A percentile compares a stretch with the other conserved stretches of the same genome.
Conservation (phyloP, 2,329 filamentous ascomycete genomes). For the Byssothecium circinans region DNA sequence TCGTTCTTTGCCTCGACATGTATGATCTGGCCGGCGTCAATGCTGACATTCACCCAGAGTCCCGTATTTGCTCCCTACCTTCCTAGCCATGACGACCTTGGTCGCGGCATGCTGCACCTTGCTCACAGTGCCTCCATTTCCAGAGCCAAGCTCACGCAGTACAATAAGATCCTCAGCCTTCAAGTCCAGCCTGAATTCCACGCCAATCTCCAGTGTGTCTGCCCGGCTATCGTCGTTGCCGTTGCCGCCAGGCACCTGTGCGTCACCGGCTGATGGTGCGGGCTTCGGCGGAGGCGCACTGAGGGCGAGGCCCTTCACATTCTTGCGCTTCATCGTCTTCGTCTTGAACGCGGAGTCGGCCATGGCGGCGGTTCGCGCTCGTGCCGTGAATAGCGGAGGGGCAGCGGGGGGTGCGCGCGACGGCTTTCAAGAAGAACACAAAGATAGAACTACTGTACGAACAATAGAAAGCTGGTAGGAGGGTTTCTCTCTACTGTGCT, state of each 20-base stretch:
- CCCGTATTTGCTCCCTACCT: conserved; percentile 60
- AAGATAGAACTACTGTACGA: background rate
- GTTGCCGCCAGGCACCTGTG: conserved; percentile 61
- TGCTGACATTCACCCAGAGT: background rate
- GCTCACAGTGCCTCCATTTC: conserved; percentile 97
- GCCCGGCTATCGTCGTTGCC: conserved; percentile 63
- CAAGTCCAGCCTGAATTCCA: conserved; percentile 93
- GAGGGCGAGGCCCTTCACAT: conserved; percentile 92
- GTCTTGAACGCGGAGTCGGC: conserved; percentile 62
- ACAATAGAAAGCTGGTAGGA: conserved; percentile 14
- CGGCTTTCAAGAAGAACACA: background rate
- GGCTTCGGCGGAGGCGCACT: conserved; percentile 74
- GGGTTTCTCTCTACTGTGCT: conserved; percentile 31
- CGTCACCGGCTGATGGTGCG: conserved; percentile 71
- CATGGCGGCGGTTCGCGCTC: conserved; percentile 46
- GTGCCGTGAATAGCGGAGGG: conserved; percentile 12
- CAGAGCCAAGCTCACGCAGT: conserved; percentile 89
- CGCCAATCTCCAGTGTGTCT: conserved; percentile 87
- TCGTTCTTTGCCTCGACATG: conserved; percentile 98
- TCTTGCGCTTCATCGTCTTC: conserved; percentile 96
- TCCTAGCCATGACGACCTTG: conserved; percentile 95
- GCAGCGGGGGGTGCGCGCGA: conserved; percentile 1
- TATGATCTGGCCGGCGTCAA: conserved; percentile 69
- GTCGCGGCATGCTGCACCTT: conserved; percentile 95
- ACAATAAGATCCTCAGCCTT: conserved; percentile 90